These are phyloP conservation scores for Fusarium camptoceras DNA, from an alignment of 2,329 filamentous ascomycete genomes.

Conservation along the genomic window DNA sequence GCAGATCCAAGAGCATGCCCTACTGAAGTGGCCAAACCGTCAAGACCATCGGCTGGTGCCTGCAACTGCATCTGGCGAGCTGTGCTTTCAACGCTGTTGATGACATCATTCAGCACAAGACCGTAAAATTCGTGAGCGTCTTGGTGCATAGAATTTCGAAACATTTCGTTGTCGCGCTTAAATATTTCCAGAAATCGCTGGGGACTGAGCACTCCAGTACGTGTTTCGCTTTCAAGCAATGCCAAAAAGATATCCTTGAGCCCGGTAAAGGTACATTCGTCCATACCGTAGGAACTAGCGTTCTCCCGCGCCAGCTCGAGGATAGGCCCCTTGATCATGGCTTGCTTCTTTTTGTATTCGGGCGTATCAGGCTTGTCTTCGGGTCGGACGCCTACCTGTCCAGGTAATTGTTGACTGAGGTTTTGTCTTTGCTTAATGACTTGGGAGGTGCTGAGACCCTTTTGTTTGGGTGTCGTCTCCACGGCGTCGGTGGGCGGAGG, in stretches of 20 bases:
- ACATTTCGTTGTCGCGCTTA: slow-evolving; percentile 96
- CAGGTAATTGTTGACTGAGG: slow-evolving; percentile 66
- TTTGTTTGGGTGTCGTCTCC: slow-evolving; percentile 57
- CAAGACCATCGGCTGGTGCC: slow-evolving; percentile 38
- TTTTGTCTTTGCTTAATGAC: slow-evolving; percentile 67
- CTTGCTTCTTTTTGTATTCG: slow-evolving; percentile 98
- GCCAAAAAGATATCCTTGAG: slow-evolving; percentile 97
- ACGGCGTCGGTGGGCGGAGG: slow-evolving; percentile 62
- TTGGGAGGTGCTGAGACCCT: slow-evolving; percentile 66
- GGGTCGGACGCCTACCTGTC: slow-evolving; percentile 70
- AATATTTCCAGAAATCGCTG: slow-evolving; percentile 94
- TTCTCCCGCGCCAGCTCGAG: slow-evolving; percentile 87
- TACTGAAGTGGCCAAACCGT: slow-evolving; percentile 64
- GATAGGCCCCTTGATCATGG: slow-evolving; percentile 87
- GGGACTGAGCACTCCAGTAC: slow-evolving; percentile 91
- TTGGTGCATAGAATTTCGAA: slow-evolving; percentile 96
- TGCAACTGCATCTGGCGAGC: slow-evolving; percentile 70
- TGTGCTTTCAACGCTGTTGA: slow-evolving; percentile 92
- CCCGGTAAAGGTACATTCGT: slow-evolving; percentile 92
- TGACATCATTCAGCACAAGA: slow-evolving; percentile 93
- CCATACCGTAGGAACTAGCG: slow-evolving; percentile 85
- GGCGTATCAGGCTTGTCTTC: slow-evolving; percentile 96
- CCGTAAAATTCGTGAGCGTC: slow-evolving; percentile 98
- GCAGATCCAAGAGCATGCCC: slow-evolving; percentile 53
- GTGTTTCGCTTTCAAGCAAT: slow-evolving; percentile 81